phyloP scores from a whole-genome alignment of 2,329 filamentous ascomycete genomes.

The Exophiala sideris region DNA sequence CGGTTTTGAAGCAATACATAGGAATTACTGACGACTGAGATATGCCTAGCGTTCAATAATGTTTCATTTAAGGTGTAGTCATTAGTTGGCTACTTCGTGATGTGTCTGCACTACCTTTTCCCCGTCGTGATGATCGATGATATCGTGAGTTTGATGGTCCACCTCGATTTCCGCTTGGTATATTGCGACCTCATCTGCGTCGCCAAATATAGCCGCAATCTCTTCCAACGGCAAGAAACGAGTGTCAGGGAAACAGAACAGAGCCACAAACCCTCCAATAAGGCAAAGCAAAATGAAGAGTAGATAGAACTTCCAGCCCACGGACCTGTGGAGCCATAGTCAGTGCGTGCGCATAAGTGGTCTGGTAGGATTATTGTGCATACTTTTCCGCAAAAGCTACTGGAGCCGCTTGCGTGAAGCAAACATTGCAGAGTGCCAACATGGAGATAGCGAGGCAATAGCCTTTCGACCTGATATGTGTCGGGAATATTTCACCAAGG shows the following conservation, averaged over 20 bases:
- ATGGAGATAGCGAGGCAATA: constrained; percentile 34
- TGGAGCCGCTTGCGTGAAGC: constrained; percentile 34
- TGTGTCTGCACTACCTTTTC: too few relatives aligned
- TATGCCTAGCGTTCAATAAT: too few relatives aligned
- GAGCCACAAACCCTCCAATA: constrained; percentile 25
- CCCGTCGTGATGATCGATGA: too few relatives aligned
- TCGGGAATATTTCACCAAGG: constrained; percentile 46
- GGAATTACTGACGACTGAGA: too few relatives aligned
- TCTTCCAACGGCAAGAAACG: constrained; percentile 33
- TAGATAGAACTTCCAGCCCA: constrained; percentile 40
- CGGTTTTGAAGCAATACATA: too few relatives aligned
- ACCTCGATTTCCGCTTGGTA: constrained; percentile 22
- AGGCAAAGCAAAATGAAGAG: constrained; percentile 33
- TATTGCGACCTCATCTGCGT: constrained; percentile 23
- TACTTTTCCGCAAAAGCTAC: constrained; percentile 27
- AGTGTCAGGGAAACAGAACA: constrained; percentile 32
- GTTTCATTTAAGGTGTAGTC: too few relatives aligned
- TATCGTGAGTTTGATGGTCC: background rate
- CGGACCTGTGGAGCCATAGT: constrained; percentile 2
- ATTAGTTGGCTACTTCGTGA: too few relatives aligned
- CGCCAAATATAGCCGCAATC: constrained; percentile 31
- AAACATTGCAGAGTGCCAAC: constrained; percentile 36
- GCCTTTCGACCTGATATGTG: constrained; percentile 34
- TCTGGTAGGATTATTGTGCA: too few relatives aligned
- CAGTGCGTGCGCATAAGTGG: too few relatives aligned